Evolutionary conservation across 2,329 filamentous ascomycete genomes (phyloP), one percentile per base, ranked within the genome.

Genomic region (Nemania serpens): DNA sequence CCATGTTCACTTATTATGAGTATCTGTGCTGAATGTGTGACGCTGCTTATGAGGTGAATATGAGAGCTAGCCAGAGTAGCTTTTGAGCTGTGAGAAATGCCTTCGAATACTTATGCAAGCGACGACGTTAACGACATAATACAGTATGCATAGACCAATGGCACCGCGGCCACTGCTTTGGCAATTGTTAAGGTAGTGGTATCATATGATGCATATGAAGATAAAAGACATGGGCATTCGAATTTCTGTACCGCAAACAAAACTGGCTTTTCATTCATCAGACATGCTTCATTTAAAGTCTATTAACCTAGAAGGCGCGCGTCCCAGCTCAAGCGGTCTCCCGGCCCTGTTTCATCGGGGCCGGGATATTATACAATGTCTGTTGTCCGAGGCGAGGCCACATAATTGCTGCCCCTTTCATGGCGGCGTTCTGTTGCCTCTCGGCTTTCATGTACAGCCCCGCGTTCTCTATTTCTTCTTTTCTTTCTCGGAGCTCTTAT

Each of bases 401-500:
- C 25, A 49, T 7, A n/a, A 59, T 37, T 49, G 47, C 29, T 41
- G 53, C 51, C 45, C 25, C 41, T 25, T 43, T 25, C 22, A 10
- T 48, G 41, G 47, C 62, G 37, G 25, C 25, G 7, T 59, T 63
- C 61, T 62, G 47, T 20, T n/a, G 36, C 25, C 49, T 50, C 36
- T 51, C 20, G 12, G 20, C 25, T 52, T 42, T 18, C 18, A 48
- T 59, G 29, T 61, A 37, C 54, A 33, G 39, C 39, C 59, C 61
- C 67, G 73, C 58, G 70, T 66, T 63, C 63, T 68, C 66, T 74
- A 76, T 72, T 77, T 77, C 76, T 81, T 81, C 74, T 82, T 80
- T 59, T 80, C 78, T 73, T 82, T 81, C 64, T 78, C 81, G 52
- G 64, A 68, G 36, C 67, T 66, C 67, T 75, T 73, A 61, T 77